phyloP scores from a whole-genome alignment of 306 rosid genomes.

The Cicer bijugum region DNA sequence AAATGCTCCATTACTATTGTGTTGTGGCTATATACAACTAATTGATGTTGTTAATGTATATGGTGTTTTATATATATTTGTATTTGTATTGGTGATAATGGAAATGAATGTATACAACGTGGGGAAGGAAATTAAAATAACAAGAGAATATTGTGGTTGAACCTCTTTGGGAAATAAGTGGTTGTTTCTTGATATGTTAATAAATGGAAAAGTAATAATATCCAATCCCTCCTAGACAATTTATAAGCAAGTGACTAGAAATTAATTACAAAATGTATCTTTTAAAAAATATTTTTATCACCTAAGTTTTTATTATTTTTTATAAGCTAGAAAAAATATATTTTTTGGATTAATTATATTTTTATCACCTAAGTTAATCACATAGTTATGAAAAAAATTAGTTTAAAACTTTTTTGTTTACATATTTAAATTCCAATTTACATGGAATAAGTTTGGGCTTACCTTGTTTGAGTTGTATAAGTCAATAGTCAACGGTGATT shows the following conservation, averaged over 20 bases:
- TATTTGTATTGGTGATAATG: slow-evolving; percentile 13
- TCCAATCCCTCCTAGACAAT: background rate
- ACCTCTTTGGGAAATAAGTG: slow-evolving; percentile 1
- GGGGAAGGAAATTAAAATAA: background rate
- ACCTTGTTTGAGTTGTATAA: background rate
- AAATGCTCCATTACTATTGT: slow-evolving; percentile 68
- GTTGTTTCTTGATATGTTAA: background rate
- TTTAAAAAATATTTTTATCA: background rate
- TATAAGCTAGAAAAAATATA: no score
- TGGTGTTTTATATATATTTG: background rate
- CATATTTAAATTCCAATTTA: no score
- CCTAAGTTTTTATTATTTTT: no score
- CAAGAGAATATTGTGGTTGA: background rate
- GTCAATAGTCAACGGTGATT: background rate
- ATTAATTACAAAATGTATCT: background rate
- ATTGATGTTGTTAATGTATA: background rate
- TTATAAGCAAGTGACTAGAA: background rate
- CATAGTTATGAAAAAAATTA: no score
- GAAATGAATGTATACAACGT: background rate
- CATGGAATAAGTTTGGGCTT: background rate
- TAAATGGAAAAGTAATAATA: background rate
- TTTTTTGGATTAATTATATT: no score
- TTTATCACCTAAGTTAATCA: no score
- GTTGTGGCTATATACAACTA: background rate
- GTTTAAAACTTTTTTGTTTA: no score